Percentiles rank a stretch among this genome's conserved stretches.
Conservation (phyloP, 805 yeast species). For the Candida montana region DNA sequence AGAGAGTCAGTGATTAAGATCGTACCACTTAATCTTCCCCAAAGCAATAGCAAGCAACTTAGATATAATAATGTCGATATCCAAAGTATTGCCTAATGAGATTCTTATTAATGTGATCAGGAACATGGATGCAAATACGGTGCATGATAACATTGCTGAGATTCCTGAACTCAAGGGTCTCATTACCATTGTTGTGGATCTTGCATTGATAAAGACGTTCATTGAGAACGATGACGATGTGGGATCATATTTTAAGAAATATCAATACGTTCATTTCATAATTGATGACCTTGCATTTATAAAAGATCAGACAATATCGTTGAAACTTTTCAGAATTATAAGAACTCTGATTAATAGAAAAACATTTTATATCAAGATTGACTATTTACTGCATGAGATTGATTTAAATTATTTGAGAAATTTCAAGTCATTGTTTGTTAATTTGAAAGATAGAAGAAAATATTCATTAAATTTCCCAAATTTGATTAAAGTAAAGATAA, state of each 20-base stretch:
- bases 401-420: constrained; percentile 18
- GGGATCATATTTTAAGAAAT: constrained; percentile 9
- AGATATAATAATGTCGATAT: constrained; percentile 1
- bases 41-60: not conserved
- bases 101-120: constrained; percentile 6
- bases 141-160: constrained; percentile 4
- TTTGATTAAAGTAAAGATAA: constrained; percentile 13
- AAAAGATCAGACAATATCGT: constrained; percentile 9
- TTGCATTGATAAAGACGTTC: constrained; percentile 9
- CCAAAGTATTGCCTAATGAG: constrained; percentile 7
- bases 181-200: constrained; percentile 8
- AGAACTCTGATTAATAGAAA: constrained; percentile 4
- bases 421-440: constrained; percentile 19
- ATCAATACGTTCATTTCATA: constrained; percentile 15
- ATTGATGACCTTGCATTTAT: constrained; percentile 11
- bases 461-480: constrained; percentile 8
- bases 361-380: constrained; percentile 9
- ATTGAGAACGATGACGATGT: constrained; percentile 5
- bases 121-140: constrained; percentile 1
- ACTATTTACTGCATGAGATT: constrained; percentile 11
- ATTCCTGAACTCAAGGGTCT: constrained; percentile 14
- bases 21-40: not conserved
- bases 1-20: too few species aligned
- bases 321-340: constrained; percentile 6
- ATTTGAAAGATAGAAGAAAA: constrained; percentile 1